Conservation (phyloP, 2,329 filamentous ascomycete genomes). For the Lecanicillium sp. region DNA sequence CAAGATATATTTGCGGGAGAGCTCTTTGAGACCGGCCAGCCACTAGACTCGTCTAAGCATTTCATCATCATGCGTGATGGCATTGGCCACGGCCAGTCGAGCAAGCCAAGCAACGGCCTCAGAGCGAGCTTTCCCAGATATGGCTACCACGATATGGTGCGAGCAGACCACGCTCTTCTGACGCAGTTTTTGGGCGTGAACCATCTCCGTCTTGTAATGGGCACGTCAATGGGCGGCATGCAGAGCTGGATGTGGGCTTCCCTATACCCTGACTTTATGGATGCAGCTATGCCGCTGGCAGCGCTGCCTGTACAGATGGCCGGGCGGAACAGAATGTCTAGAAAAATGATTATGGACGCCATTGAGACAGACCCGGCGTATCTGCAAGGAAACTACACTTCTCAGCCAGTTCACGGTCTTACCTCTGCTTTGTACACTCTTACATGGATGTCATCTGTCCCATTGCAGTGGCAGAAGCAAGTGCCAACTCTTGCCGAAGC, state of each 20-base stretch:
- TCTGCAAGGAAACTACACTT: constrained; percentile 13
- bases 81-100: constrained; percentile 18
- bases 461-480: constrained; percentile 14
- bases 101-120: constrained; percentile 17
- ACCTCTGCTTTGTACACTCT: constrained; percentile 13
- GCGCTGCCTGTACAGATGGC: constrained; percentile 15
- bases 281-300: constrained; percentile 16
- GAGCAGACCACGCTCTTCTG: constrained; percentile 15
- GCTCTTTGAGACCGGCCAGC: constrained; percentile 17
- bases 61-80: constrained; percentile 19
- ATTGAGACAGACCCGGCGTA: constrained; percentile 14
- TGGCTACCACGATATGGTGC: constrained; percentile 16
- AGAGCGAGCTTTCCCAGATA: constrained; percentile 14
- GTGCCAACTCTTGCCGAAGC: constrained; percentile 12
- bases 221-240: constrained; percentile 18
- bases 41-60: constrained; percentile 14
- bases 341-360: constrained; percentile 17
- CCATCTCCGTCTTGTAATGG: constrained; percentile 16
- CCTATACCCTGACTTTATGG: constrained; percentile 14
- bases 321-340: constrained; percentile 16
- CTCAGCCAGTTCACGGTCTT: constrained; percentile 12
- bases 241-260: constrained; percentile 16
- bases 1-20: constrained; percentile 13
- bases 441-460: constrained; percentile 14
- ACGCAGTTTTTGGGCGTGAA: constrained; percentile 15